Percentiles rank a stretch among this genome's conserved stretches.
Evolutionary conservation across 768 basidiomycete species (phyloP).

Genomic region (Harrya chromipes): DNA sequence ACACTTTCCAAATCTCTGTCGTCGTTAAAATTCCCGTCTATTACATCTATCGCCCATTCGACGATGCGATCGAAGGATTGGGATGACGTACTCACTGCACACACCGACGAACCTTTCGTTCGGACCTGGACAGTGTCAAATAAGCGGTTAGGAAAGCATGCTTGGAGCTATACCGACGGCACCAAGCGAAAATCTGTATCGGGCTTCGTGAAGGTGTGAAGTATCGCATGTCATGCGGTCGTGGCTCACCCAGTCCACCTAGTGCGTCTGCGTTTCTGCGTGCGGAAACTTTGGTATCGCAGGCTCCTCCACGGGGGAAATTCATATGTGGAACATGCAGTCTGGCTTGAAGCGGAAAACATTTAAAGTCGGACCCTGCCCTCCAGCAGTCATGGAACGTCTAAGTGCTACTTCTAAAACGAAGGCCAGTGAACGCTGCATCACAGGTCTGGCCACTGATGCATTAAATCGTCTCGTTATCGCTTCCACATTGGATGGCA

Average conservation of each 20-base stretch:
- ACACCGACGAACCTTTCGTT: constrained; percentile 76
- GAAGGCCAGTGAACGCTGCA: constrained; percentile 46
- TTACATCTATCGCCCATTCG: constrained; percentile 77
- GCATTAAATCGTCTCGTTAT: constrained; percentile 78
- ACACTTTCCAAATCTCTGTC: constrained; percentile 73
- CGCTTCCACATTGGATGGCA: constrained; percentile 86
- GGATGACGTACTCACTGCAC: constrained; percentile 95
- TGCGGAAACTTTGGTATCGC: constrained; percentile 96
- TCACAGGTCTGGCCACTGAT: constrained; percentile 86
- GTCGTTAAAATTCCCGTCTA: constrained; percentile 80
- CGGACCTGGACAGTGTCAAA: constrained; percentile 86
- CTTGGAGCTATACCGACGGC: constrained; percentile 54
- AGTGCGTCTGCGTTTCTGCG: constrained; percentile 86
- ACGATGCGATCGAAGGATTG: constrained; percentile 86
- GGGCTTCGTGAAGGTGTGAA: constrained; percentile 69
- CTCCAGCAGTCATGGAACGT: constrained; percentile 48
- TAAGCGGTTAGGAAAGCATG: constrained; percentile 78
- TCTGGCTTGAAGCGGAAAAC: constrained; percentile 82
- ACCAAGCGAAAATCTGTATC: constrained; percentile 45
- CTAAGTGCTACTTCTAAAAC: constrained; percentile 40
- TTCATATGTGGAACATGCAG: constrained; percentile 97
- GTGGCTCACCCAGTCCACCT: not conserved
- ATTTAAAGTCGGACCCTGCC: constrained; percentile 66
- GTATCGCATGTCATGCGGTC: not conserved
- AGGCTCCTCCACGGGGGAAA: constrained; percentile 74